Evolutionary conservation across 2,329 filamentous ascomycete species (phyloP), one percentile per base, ranked within the genome.

Genomic region (Paradendryphiella salina): DNA sequence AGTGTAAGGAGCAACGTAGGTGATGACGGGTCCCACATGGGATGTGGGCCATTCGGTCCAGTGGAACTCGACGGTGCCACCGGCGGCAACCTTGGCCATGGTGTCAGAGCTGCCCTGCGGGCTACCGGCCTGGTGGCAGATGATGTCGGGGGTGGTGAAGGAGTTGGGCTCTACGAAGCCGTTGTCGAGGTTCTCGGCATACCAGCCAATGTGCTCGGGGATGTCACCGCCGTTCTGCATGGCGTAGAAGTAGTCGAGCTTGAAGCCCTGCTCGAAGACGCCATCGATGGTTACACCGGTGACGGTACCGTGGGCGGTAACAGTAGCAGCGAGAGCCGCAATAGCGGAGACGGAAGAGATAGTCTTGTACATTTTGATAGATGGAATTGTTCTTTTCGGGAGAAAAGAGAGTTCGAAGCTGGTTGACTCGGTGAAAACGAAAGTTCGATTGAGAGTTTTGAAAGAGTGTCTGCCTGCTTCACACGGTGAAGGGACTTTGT

Each of bases 41-140:
- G 62, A 66, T 13, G 64, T 65, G 45, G 72, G 71, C 71, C 72
- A 73, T 32, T 33, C 40, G 10, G 77, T 82, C 82, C 83, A 85
- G 49, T 76, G 73, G 32, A 85, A 71, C 46, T 45, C 73, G 58
- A 88, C 68, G 7, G 76, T 76, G 56, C 76, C 76, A 54, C 86
- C 86, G 11, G 85, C 86, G n/a, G 77, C 75, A 31, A 87, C 80
- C n/a, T 79, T 73, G 14, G 80, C 82, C 40, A 65, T 37, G 55
- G 78, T 76, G 50, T 77, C 74, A 9, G 56, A 60, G 20, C 57
- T 60, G 21, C 52, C 52, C 23, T 61, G 54, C 74, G 79, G 77
- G 23, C 77, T 76, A 23, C 80, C 83, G 35, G 73, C 72, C 67
- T 77, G 77, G 76, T 88, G 85, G 76, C 84, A 86, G 73, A 84